Conservation (phyloP, 345 rosid species). For the Crucihimalaya himalaica region DNA sequence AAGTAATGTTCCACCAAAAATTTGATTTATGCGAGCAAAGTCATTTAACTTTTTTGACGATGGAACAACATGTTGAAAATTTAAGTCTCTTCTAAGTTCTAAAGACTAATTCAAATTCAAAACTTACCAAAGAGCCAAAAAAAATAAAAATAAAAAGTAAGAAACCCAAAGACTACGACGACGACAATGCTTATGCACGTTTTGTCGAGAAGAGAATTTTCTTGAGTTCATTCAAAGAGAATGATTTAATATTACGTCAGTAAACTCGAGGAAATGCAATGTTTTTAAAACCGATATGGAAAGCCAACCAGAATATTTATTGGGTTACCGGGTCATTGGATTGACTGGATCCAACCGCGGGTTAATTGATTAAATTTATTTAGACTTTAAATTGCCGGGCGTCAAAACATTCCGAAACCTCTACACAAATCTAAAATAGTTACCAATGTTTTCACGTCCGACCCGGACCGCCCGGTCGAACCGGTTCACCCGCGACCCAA, state of each 20-base stretch:
- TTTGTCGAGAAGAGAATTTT: constrained; percentile 12
- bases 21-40: not conserved
- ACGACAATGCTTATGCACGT: constrained; percentile 16
- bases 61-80: not conserved
- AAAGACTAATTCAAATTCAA: constrained; percentile 25
- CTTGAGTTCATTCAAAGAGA: constrained; percentile 2
- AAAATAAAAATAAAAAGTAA: not conserved
- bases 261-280: not conserved
- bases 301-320: too few species aligned
- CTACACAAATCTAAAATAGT: too few species aligned
- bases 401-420: too few species aligned
- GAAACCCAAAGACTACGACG: constrained; percentile 25
- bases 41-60: constrained; percentile 26
- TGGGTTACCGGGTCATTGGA: too few species aligned
- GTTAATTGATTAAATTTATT: too few species aligned
- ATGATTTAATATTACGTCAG: not conserved
- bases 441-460: too few species aligned
- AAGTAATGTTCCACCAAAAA: not conserved
- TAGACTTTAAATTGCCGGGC: too few species aligned
- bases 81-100: constrained; percentile 7
- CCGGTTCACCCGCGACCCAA: too few species aligned
- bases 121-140: not conserved
- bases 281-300: too few species aligned
- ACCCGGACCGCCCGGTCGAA: too few species aligned
- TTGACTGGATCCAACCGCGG: too few species aligned